Evolutionary conservation across 768 basidiomycete genomes (phyloP).

Genomic region (Naganishia randhawae): DNA sequence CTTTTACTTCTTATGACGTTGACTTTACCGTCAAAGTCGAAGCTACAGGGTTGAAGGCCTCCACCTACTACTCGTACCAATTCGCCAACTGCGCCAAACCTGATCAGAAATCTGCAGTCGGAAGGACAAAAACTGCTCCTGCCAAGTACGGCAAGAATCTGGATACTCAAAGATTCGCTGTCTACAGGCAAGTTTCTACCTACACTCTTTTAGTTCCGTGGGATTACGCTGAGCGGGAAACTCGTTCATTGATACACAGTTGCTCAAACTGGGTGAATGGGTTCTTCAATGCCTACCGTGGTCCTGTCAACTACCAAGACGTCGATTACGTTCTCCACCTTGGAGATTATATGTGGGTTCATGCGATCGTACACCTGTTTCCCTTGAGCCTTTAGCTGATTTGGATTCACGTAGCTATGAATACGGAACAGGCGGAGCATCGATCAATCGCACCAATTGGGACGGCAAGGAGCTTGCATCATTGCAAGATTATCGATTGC

Average conservation of each 20-base stretch:
- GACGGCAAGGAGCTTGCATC: conserved; percentile 60
- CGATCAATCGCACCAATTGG: conserved; percentile 56
- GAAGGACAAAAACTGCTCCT: conserved; percentile 58
- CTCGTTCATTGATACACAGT: not conserved
- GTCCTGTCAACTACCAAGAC: conserved; percentile 58
- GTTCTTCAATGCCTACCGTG: conserved; percentile 63
- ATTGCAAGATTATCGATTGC: conserved; percentile 53
- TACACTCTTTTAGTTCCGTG: conserved; percentile 59
- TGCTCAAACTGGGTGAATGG: conserved; percentile 47
- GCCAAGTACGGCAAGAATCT: conserved; percentile 55
- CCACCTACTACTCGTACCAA: conserved; percentile 60
- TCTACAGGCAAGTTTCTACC: conserved; percentile 53
- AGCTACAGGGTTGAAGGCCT: conserved; percentile 56
- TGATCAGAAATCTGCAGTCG: conserved; percentile 55
- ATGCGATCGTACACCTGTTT: too few species aligned
- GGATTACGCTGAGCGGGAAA: not conserved
- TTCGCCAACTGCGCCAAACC: conserved; percentile 60
- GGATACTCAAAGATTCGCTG: conserved; percentile 60
- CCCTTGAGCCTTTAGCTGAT: not conserved
- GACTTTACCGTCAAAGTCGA: conserved; percentile 64
- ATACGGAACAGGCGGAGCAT: conserved; percentile 50
- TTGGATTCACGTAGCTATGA: conserved; percentile 30
- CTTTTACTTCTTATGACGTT: conserved; percentile 60
- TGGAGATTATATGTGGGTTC: conserved; percentile 54
- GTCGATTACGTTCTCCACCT: conserved; percentile 59